Conservation (phyloP, 805 yeast species). For the Yarrowia alimentaria region DNA sequence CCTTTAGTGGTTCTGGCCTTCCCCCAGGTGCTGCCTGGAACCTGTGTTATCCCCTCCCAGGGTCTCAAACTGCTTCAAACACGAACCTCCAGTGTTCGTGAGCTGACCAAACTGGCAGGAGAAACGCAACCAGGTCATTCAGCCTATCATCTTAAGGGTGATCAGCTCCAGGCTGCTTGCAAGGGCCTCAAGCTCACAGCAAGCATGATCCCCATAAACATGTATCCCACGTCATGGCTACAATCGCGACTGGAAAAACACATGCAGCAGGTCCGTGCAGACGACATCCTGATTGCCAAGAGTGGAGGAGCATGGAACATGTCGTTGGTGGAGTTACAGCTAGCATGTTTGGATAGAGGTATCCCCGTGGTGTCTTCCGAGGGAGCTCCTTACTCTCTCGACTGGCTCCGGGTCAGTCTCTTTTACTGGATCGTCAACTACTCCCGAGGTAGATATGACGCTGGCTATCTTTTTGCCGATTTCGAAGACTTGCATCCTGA, state of each 20-base stretch:
- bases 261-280: conserved; percentile 50
- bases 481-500: conserved; percentile 8
- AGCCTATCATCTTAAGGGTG: conserved; percentile 29
- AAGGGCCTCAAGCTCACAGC: conserved; percentile 32
- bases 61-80: conserved; percentile 13
- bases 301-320: conserved; percentile 51
- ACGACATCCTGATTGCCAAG: conserved; percentile 46
- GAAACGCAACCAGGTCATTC: conserved; percentile 28
- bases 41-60: conserved; percentile 55
- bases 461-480: conserved; percentile 32
- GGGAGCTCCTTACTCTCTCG: neutral
- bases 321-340: conserved; percentile 46
- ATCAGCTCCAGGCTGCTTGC: conserved; percentile 31
- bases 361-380: conserved; percentile 33
- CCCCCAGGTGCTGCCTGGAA: conserved; percentile 60
- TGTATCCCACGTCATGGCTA: conserved; percentile 44
- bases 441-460: conserved; percentile 31
- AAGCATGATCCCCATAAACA: conserved; percentile 31
- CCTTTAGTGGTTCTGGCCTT: conserved; percentile 51
- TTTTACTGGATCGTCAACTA: conserved; percentile 33
- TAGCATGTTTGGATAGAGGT: conserved; percentile 54
- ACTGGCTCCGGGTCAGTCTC: conserved; percentile 29
- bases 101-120: neutral
- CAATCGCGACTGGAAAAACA: conserved; percentile 44
- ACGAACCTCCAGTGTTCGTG: neutral